These are phyloP conservation scores for Solanum clarkiae DNA, from an alignment of 257 asterid genomes.

Conservation along the genomic window DNA sequence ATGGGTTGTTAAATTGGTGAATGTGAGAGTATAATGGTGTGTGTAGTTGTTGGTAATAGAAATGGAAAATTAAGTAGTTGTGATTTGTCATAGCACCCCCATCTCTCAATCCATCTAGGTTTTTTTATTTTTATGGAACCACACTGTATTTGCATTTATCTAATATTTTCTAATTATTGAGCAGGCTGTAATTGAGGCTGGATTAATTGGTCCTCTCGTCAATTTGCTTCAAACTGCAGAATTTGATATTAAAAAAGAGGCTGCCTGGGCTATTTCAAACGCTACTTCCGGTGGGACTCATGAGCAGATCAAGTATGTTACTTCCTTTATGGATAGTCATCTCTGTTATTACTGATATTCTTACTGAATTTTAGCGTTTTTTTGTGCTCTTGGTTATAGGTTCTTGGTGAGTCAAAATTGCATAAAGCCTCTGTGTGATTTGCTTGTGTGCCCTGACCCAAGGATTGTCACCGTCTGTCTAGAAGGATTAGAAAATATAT, in stretches of 20 bases:
- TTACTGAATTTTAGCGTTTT: neutral
- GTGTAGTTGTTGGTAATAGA: neutral
- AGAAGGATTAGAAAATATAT: conserved; percentile 86
- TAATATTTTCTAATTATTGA: neutral
- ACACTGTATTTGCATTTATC: neutral
- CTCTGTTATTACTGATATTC: neutral
- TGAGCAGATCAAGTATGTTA: conserved; percentile 65
- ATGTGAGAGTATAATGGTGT: neutral
- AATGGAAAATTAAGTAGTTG: neutral
- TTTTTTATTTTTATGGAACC: neutral
- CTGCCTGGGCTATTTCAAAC: conserved; percentile 93
- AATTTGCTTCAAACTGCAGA: conserved; percentile 77
- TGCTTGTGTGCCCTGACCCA: conserved; percentile 79
- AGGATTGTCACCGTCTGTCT: conserved; percentile 76
- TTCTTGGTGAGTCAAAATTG: conserved; percentile 68
- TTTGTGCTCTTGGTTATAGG: conserved; percentile 22
- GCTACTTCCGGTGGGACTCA: conserved; percentile 92
- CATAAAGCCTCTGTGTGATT: conserved; percentile 80
- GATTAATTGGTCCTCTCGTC: conserved; percentile 61
- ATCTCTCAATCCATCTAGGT: neutral
- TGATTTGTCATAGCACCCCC: neutral
- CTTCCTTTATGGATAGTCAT: neutral
- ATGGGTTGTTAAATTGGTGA: neutral
- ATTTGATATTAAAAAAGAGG: conserved; percentile 91
- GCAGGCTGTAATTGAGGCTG: conserved; percentile 80